Evolutionary conservation across 1,284 basidiomycete species (phyloP).

Genomic region (Trichosporon coremiiforme): DNA sequence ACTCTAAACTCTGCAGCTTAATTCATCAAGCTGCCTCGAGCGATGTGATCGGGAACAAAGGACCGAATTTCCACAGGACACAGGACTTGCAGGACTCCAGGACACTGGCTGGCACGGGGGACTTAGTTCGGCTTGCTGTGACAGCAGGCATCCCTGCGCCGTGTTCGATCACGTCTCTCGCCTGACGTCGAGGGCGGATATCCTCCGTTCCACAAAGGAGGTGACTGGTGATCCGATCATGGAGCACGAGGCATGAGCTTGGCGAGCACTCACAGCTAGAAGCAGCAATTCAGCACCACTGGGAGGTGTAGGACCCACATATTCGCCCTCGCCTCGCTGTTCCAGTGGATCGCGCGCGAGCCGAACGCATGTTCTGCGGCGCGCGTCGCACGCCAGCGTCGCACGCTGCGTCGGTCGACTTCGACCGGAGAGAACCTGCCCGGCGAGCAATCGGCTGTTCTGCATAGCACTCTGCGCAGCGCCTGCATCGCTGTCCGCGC

Average conservation of each 20-base stretch:
- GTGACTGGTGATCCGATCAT: no score
- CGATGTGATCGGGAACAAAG: conserved; percentile 5
- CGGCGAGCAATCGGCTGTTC: not conserved
- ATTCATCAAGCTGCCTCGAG: not conserved
- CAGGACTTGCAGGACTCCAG: not conserved
- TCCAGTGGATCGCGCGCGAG: not conserved
- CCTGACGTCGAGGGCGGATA: not conserved
- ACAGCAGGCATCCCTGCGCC: not conserved
- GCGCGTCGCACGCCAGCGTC: conserved; percentile 6
- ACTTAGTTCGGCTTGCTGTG: conserved; percentile 1
- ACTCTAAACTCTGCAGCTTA: conserved; percentile 18
- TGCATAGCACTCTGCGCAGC: not conserved
- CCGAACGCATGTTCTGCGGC: not conserved
- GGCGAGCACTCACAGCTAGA: not conserved
- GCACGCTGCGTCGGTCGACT: not conserved
- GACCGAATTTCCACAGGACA: conserved; percentile 2
- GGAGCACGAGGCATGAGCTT: not conserved
- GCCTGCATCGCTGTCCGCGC: not conserved
- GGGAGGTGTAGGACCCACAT: not conserved
- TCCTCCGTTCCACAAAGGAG: not conserved
- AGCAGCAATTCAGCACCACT: not conserved
- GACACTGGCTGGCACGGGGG: not conserved
- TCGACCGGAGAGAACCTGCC: not conserved
- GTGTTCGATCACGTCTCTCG: conserved; percentile 1
- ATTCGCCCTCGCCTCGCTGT: not conserved